phyloP scores from a whole-genome alignment of 495 filamentous ascomycete genomes.

The Chaetomium fimeti region DNA sequence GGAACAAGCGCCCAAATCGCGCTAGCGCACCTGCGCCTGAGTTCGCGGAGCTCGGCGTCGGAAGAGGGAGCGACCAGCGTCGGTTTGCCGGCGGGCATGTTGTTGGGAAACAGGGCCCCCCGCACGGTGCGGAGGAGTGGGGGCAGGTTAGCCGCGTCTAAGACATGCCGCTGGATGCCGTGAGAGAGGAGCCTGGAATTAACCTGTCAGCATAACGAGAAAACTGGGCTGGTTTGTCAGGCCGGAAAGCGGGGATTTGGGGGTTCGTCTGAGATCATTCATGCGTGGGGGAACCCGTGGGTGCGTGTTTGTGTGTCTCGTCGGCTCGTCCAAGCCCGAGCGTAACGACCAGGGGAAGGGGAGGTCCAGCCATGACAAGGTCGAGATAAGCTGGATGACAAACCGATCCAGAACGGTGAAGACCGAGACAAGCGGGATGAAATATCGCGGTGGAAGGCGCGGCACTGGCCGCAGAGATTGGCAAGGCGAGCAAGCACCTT shows the following conservation, averaged over 20 bases:
- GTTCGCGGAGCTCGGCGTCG: conserved; percentile 46
- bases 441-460: conserved; percentile 29
- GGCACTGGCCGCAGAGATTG: conserved; percentile 31
- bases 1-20: conserved; percentile 54
- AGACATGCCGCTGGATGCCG: conserved; percentile 61
- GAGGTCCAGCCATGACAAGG: not conserved
- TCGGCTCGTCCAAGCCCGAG: not conserved
- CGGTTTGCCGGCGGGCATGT: conserved; percentile 55
- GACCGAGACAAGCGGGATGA: conserved; percentile 9
- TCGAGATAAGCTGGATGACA: not conserved
- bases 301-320: conserved; percentile 16
- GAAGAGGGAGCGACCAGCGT: conserved; percentile 48
- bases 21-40: conserved; percentile 55
- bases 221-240: conserved; percentile 11
- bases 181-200: conserved; percentile 67
- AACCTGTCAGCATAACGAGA: conserved; percentile 10
- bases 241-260: conserved; percentile 11
- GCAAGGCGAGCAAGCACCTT: conserved; percentile 15
- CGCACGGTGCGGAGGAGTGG: conserved; percentile 69
- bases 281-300: conserved; percentile 31
- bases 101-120: conserved; percentile 75
- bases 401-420: conserved; percentile 14
- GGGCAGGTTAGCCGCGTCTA: conserved; percentile 67
- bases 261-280: conserved; percentile 21
- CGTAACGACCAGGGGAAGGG: conserved; percentile 1